Evolutionary conservation across 305 asterid genomes (phyloP).

Genomic region (Rubia balearica): DNA sequence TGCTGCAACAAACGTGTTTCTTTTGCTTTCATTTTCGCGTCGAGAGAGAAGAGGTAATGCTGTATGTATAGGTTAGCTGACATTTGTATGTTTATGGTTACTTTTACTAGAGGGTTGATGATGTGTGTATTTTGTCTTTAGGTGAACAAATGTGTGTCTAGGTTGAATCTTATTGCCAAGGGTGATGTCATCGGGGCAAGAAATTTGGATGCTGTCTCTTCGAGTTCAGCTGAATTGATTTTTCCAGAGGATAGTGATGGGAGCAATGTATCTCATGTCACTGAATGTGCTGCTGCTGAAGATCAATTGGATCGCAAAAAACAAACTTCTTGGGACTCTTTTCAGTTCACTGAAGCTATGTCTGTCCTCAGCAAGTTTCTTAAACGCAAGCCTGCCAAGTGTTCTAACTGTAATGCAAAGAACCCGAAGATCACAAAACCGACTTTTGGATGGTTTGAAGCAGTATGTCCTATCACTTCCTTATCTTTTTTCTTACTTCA

Average conservation of each 20-base stretch:
- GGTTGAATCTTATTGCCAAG: constrained; percentile 45
- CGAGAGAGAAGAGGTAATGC: constrained; percentile 41
- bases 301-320: constrained; percentile 25
- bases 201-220: constrained; percentile 28
- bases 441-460: constrained; percentile 80
- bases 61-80: constrained; percentile 2
- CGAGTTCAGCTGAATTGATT: constrained; percentile 17
- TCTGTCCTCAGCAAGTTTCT: constrained; percentile 51
- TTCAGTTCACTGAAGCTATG: constrained; percentile 68
- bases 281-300: constrained; percentile 28
- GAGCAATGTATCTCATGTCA: constrained; percentile 49
- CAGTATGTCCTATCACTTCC: constrained; percentile 40
- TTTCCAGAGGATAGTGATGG: constrained; percentile 47
- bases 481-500: neutral
- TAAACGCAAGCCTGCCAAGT: constrained; percentile 35
- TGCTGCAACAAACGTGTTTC: constrained; percentile 58
- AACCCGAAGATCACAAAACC: constrained; percentile 66
- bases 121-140: constrained; percentile 16
- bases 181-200: constrained; percentile 73
- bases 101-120: neutral
- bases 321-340: constrained; percentile 51
- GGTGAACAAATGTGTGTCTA: constrained; percentile 55
- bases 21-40: constrained; percentile 59
- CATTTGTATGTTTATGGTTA: neutral
- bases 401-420: constrained; percentile 38